Conservation (phyloP, 345 rosid genomes). For the Nasturtium officinale region DNA sequence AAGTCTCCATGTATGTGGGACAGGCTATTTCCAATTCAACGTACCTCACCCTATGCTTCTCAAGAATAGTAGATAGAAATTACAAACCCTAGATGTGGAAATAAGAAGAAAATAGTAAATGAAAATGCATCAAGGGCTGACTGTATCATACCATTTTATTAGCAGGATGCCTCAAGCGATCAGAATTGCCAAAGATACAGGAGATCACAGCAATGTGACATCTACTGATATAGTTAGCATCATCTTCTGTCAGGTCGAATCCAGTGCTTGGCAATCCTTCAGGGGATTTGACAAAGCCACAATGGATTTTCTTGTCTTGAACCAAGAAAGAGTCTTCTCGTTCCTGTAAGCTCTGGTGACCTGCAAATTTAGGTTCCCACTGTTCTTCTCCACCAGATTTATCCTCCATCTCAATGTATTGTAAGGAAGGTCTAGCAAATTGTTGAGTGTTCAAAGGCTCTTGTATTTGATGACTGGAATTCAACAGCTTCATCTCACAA, state of each 20-base stretch:
- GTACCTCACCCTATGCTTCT: neutral
- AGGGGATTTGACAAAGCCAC: slow-evolving; percentile 94
- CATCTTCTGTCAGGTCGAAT: slow-evolving; percentile 94
- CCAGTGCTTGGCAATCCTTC: slow-evolving; percentile 82
- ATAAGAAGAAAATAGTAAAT: slow-evolving; percentile 6
- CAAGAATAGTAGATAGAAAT: neutral
- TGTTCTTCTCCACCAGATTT: slow-evolving; percentile 58
- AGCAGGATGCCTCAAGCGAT: slow-evolving; percentile 83
- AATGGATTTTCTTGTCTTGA: slow-evolving; percentile 72
- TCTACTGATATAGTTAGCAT: slow-evolving; percentile 75
- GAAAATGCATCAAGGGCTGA: neutral
- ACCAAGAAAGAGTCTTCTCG: slow-evolving; percentile 78
- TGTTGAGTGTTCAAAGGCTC: slow-evolving; percentile 85
- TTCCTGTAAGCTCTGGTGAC: slow-evolving; percentile 82
- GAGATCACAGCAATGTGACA: slow-evolving; percentile 96
- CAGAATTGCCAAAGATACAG: slow-evolving; percentile 98
- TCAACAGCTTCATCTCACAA: slow-evolving; percentile 84
- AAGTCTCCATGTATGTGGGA: slow-evolving; percentile 10
- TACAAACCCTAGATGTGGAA: slow-evolving; percentile 3
- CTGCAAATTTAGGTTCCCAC: slow-evolving; percentile 94
- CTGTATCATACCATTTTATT: slow-evolving; percentile 63
- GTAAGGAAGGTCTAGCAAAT: slow-evolving; percentile 76
- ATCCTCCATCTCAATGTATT: slow-evolving; percentile 70
- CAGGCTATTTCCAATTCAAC: neutral
- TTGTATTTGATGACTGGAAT: slow-evolving; percentile 72